Conservation (phyloP, 2,329 filamentous ascomycete species). For the Diplodia scrobiculata region DNA sequence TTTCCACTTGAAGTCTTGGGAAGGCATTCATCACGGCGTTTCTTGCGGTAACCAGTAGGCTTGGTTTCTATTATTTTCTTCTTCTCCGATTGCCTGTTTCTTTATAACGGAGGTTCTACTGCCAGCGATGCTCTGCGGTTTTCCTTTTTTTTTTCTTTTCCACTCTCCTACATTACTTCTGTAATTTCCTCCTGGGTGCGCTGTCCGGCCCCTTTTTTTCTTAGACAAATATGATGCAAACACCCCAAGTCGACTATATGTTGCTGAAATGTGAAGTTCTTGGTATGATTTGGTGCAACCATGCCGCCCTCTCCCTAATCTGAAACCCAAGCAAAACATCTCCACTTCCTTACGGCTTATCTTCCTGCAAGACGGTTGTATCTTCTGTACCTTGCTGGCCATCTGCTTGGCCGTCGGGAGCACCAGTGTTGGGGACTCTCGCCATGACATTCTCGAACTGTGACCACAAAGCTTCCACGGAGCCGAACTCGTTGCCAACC, state of each 20-base stretch:
- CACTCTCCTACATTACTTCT: slow-evolving; percentile 7
- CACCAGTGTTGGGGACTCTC: slow-evolving; percentile 40
- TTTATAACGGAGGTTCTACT: slow-evolving; percentile 3
- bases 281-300: slow-evolving; percentile 6
- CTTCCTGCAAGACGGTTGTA: slow-evolving; percentile 17
- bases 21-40: slow-evolving; percentile 30
- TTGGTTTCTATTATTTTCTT: slow-evolving; percentile 29
- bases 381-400: slow-evolving; percentile 33
- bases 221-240: slow-evolving; percentile 19
- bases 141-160: not conserved
- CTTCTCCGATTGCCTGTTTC: slow-evolving; percentile 23
- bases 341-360: slow-evolving; percentile 27
- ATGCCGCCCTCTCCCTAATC: not conserved
- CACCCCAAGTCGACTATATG: not conserved
- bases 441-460: slow-evolving; percentile 97
- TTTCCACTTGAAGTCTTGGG: slow-evolving; percentile 1
- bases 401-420: slow-evolving; percentile 31
- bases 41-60: slow-evolving; percentile 16
- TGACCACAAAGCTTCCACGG: slow-evolving; percentile 94
- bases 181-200: slow-evolving; percentile 19
- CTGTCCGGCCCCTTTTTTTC: not conserved
- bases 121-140: slow-evolving; percentile 24
- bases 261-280: not conserved
- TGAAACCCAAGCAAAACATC: not conserved
- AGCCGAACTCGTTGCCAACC: slow-evolving; percentile 96